These are phyloP conservation scores for Ramaria rubella DNA, from an alignment of 768 basidiomycete genomes.

Conservation along the genomic window DNA sequence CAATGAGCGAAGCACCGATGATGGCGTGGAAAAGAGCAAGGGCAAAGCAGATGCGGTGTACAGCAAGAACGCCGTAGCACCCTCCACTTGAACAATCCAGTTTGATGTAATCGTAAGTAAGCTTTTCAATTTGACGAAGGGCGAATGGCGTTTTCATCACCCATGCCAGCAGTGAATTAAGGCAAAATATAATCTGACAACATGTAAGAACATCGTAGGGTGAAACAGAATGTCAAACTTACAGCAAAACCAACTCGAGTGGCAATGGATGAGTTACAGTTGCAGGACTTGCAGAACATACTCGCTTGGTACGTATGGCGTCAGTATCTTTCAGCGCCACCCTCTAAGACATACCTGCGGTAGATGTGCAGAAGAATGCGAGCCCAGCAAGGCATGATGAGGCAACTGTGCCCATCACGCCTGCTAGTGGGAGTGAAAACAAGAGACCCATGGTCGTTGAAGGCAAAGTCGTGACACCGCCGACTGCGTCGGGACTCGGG, in stretches of 20 bases:
- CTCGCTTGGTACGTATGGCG: conserved; percentile 58
- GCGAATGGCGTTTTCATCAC: conserved; percentile 88
- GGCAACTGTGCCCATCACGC: conserved; percentile 62
- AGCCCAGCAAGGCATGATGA: conserved; percentile 78
- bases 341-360: conserved; percentile 49
- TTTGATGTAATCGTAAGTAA: conserved; percentile 96
- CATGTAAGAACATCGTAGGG: neutral
- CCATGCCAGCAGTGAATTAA: conserved; percentile 97
- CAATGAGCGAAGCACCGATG: conserved; percentile 71
- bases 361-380: conserved; percentile 83
- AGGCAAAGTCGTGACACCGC: neutral
- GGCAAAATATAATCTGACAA: conserved; percentile 80
- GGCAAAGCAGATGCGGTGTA: conserved; percentile 96
- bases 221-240: conserved; percentile 22
- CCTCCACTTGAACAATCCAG: conserved; percentile 92
- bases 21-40: conserved; percentile 83
- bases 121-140: conserved; percentile 81
- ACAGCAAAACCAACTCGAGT: conserved; percentile 95
- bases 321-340: neutral
- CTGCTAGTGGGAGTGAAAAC: conserved; percentile 65
- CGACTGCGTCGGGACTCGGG: neutral
- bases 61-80: conserved; percentile 94
- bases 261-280: conserved; percentile 97
- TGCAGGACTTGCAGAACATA: conserved; percentile 97
- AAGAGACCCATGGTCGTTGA: conserved; percentile 71